Percentiles rank a stretch among this genome's conserved stretches.
These are phyloP conservation scores for Colletotrichum paranaense DNA, from an alignment of 2,329 filamentous ascomycete species.

Conservation along the genomic window DNA sequence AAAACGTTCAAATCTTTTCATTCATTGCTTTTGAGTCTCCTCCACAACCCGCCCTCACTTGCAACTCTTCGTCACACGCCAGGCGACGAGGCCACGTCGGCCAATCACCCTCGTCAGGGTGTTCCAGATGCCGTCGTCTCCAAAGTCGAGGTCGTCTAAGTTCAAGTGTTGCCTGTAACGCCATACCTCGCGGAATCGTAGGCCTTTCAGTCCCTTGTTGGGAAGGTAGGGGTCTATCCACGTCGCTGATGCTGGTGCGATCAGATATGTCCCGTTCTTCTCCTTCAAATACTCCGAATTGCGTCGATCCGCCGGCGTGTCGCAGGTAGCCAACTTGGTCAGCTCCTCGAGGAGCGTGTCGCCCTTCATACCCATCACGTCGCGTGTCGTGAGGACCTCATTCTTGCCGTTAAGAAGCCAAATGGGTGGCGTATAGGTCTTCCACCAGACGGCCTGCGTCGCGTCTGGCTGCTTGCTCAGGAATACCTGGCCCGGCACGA, in stretches of 20 bases:
- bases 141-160: constrained; percentile 84
- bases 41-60: constrained; percentile 1
- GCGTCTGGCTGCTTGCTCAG: constrained; percentile 77
- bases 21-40: constrained; percentile 1
- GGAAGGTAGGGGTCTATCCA: constrained; percentile 74
- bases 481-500: constrained; percentile 81
- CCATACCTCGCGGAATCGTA: constrained; percentile 79
- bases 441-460: constrained; percentile 83
- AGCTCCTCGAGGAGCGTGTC: constrained; percentile 70
- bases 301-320: constrained; percentile 66
- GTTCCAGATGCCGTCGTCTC: constrained; percentile 78
- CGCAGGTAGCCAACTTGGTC: constrained; percentile 69
- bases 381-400: constrained; percentile 74
- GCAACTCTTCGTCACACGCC: constrained; percentile 75
- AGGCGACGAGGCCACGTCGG: constrained; percentile 69
- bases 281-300: constrained; percentile 69
- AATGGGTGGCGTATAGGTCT: constrained; percentile 84
- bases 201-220: constrained; percentile 68
- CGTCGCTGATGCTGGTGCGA: constrained; percentile 78
- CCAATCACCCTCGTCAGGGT: constrained; percentile 77
- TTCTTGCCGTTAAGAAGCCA: constrained; percentile 85
- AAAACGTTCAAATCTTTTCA: constrained; percentile 27
- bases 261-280: constrained; percentile 74
- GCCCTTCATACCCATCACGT: constrained; percentile 79
- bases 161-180: constrained; percentile 76